Base-by-base conservation (phyloP, 805 yeast genomes). In the Lachancea dasiensis region DNA sequence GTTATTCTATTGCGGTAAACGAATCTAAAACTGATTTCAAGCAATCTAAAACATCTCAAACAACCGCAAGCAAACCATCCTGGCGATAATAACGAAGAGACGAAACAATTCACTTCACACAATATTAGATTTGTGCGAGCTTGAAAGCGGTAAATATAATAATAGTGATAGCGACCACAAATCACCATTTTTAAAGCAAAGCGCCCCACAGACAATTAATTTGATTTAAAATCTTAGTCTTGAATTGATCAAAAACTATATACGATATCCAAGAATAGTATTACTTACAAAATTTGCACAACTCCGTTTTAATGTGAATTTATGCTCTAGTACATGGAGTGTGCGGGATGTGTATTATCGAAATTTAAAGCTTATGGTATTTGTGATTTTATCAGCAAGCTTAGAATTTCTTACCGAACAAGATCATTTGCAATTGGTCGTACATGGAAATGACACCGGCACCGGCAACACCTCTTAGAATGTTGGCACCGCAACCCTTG, bases 401-500 rank as follows among this genome's bases (percentile, higher is more conserved):
- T 73, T 80, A 72, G 80, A 86, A 87, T 74, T 86, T 86, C 86
- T 87, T 86, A 73, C 97, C 97, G 72, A 87, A 86, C 61, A 89
- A 44, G 79, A 87, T 80, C 73, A 87, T 71, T 77, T 87, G 96
- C 70, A 87, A 76, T 77, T 87, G 95, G 73, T 89, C 97, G 78
- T 89, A 87, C 79, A 89, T 64, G 76, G 97, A 87, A 71, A 87
- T 86, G 63, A 89, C 97, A 85, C 95, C 95, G 67, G 97, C 97
- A 81, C 95, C 95, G 72, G 97, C 97, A 68, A 87, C 95, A 86
- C 96, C 96, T 83, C 97, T 87, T 73, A 87, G 79, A 80, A 87
- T 87, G 92, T 87, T 87, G 71, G 97, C 96, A 81, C 90, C 95
- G 73, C 95, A 87, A 78, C 97, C 97, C 81, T 86, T 89, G 90